These are phyloP conservation scores for Trichoderma brevicompactum DNA, from an alignment of 2,329 filamentous ascomycete genomes.

Conservation along the genomic window DNA sequence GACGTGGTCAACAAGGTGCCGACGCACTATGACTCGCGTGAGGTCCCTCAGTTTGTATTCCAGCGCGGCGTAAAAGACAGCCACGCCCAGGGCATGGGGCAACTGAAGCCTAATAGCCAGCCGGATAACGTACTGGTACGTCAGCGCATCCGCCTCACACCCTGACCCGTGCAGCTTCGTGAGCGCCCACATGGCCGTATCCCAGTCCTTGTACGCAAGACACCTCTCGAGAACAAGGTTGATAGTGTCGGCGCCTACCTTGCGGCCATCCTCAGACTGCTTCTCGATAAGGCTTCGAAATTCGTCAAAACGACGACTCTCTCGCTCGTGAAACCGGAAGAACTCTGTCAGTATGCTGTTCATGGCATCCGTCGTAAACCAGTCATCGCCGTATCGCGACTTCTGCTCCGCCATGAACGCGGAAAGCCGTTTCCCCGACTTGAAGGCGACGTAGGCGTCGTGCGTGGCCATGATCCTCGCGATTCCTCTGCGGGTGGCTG, in stretches of 20 bases:
- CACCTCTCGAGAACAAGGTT: constrained; percentile 46
- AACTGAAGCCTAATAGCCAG: constrained; percentile 43
- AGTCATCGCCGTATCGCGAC: constrained; percentile 51
- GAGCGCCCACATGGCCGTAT: constrained; percentile 41
- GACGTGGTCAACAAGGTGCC: constrained; percentile 37
- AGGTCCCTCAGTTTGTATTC: constrained; percentile 38
- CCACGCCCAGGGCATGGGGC: constrained; percentile 38
- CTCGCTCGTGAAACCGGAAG: constrained; percentile 44
- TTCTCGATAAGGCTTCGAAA: constrained; percentile 38
- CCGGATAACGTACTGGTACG: constrained; percentile 46
- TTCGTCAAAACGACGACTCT: constrained; percentile 35
- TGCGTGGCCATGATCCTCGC: constrained; percentile 49
- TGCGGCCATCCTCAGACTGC: constrained; percentile 34
- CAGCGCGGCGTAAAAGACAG: constrained; percentile 43
- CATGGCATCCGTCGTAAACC: constrained; percentile 46
- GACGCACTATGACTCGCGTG: constrained; percentile 35
- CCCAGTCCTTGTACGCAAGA: constrained; percentile 37
- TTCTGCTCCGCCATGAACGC: constrained; percentile 48
- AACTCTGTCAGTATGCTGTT: constrained; percentile 50
- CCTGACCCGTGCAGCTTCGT: constrained; percentile 33
- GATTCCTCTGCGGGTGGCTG: constrained; percentile 44
- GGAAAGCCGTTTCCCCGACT: constrained; percentile 41
- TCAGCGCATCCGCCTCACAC: constrained; percentile 38
- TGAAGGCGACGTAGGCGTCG: constrained; percentile 50
- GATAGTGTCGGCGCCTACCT: constrained; percentile 42